These are phyloP conservation scores for Pisolithus albus DNA, from an alignment of 768 basidiomycete species.

Conservation along the genomic window DNA sequence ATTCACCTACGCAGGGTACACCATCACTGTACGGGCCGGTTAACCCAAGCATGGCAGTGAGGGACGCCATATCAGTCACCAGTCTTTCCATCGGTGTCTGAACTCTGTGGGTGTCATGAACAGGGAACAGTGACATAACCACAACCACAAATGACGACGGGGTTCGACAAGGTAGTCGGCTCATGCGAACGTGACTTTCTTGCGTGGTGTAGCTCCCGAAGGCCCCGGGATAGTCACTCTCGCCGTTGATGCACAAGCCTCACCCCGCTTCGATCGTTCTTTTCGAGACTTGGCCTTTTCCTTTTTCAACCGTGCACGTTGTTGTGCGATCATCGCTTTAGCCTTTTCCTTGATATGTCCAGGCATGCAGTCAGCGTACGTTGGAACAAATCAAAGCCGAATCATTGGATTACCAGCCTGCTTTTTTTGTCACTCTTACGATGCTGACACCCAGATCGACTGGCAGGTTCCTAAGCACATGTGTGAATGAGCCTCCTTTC, in stretches of 20 bases:
- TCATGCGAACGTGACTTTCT: constrained; percentile 30
- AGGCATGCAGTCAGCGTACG: neutral
- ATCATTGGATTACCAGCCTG: constrained; percentile 31
- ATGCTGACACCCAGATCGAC: constrained; percentile 20
- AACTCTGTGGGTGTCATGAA: neutral
- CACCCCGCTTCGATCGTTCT: constrained; percentile 9
- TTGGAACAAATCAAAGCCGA: neutral
- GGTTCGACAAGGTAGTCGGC: constrained; percentile 11
- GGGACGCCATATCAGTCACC: too few species aligned
- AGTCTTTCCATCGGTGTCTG: too few species aligned
- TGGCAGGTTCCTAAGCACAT: constrained; percentile 18
- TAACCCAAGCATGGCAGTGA: too few species aligned
- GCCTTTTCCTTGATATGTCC: constrained; percentile 33
- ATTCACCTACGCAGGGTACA: too few species aligned
- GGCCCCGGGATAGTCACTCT: constrained; percentile 5
- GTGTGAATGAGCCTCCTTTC: constrained; percentile 10
- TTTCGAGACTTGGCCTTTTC: constrained; percentile 32
- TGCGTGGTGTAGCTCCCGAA: constrained; percentile 17
- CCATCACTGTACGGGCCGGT: too few species aligned
- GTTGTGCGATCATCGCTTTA: constrained; percentile 33
- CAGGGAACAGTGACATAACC: neutral
- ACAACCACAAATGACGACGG: constrained; percentile 10
- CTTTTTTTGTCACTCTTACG: constrained; percentile 26
- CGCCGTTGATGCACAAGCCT: constrained; percentile 8
- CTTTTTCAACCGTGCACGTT: constrained; percentile 33